Evolutionary conservation across 345 rosid genomes (phyloP).

Genomic region (Ceriops decandra): DNA sequence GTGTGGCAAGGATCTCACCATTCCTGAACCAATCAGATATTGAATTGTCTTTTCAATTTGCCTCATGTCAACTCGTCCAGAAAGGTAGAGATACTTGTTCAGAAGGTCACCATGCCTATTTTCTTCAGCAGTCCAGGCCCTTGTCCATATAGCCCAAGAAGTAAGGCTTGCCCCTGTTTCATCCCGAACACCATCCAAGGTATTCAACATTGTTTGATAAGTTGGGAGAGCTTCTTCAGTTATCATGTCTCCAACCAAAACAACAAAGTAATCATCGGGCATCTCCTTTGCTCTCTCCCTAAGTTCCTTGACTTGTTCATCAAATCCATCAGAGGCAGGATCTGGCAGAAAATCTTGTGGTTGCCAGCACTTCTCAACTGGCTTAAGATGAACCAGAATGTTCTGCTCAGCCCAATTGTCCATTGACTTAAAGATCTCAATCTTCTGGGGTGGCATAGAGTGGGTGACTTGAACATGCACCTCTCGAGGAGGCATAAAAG

Average conservation of each 20-base stretch:
- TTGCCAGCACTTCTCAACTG: conserved; percentile 34
- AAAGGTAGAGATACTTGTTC: conserved; percentile 58
- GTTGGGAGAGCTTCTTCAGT: conserved; percentile 32
- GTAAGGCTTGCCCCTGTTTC: conserved; percentile 28
- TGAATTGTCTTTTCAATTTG: conserved; percentile 65
- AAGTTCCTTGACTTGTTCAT: conserved; percentile 23
- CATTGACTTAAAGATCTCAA: conserved; percentile 23
- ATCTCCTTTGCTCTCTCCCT: conserved; percentile 32
- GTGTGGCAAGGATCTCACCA: conserved; percentile 35
- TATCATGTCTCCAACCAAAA: conserved; percentile 31
- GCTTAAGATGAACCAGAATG: conserved; percentile 22
- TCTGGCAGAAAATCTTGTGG: conserved; percentile 31
- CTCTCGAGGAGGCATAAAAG: conserved; percentile 18
- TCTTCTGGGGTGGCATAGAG: conserved; percentile 22
- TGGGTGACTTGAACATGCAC: conserved; percentile 19
- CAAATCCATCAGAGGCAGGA: conserved; percentile 19
- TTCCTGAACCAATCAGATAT: conserved; percentile 63
- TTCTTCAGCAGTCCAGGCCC: conserved; percentile 70
- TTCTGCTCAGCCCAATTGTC: conserved; percentile 24
- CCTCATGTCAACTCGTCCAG: conserved; percentile 60
- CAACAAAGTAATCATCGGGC: conserved; percentile 32
- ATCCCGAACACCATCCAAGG: conserved; percentile 25
- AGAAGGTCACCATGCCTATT: conserved; percentile 66
- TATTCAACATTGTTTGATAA: conserved; percentile 25
- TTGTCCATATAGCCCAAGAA: conserved; percentile 62